Evolutionary conservation across 371 early-diverging fungal genomes (phyloP).

Genomic region (Funneliformis caledonium): DNA sequence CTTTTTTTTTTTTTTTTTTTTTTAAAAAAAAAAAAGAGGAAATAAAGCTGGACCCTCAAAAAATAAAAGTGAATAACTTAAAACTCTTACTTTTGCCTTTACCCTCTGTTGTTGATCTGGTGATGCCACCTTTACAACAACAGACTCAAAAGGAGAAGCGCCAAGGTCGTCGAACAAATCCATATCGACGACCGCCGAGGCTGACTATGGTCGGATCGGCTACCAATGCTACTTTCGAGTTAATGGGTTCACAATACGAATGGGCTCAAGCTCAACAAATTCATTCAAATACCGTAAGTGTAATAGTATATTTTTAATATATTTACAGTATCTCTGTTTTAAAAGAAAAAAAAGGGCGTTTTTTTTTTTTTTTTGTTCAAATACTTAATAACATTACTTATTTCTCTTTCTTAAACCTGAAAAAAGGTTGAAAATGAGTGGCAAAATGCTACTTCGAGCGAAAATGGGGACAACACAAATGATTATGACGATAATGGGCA

Average conservation of each 20-base stretch:
- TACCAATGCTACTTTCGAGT: neutral
- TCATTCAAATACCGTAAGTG: neutral
- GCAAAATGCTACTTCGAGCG: neutral
- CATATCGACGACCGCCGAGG: neutral
- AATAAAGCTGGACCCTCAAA: too few relatives aligned
- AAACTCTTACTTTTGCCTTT: neutral
- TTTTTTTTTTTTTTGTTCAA: too few relatives aligned
- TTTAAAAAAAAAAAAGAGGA: too few relatives aligned
- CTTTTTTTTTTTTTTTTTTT: too few relatives aligned
- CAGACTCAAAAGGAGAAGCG: conserved; percentile 7
- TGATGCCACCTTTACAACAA: neutral
- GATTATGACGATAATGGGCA: neutral
- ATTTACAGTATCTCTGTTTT: too few relatives aligned
- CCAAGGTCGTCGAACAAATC: conserved; percentile 14
- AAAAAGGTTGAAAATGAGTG: neutral
- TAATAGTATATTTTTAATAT: too few relatives aligned
- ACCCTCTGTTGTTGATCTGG: neutral
- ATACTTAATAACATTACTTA: too few relatives aligned
- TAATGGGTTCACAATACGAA: neutral
- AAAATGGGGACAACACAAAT: neutral
- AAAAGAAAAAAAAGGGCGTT: too few relatives aligned
- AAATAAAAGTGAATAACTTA: too few relatives aligned
- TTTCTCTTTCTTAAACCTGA: too few relatives aligned
- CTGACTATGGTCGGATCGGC: neutral
- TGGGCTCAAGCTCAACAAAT: neutral